Evolutionary conservation across 2,329 filamentous ascomycete species (phyloP).

Genomic region (Diaporthe sp.): DNA sequence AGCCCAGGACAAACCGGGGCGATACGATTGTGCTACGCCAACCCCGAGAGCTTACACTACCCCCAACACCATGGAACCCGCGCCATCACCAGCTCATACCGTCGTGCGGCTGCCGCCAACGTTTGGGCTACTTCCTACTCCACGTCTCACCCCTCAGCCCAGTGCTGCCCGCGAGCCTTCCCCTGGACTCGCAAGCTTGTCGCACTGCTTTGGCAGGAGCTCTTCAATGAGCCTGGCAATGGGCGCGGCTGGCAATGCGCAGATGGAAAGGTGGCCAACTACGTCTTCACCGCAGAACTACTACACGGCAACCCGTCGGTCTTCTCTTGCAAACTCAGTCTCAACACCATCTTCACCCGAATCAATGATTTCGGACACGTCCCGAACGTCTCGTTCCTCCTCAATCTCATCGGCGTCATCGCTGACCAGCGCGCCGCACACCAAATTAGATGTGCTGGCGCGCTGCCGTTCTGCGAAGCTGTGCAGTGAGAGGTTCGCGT

Average conservation of each 20-base stretch:
- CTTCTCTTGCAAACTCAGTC: slow-evolving; percentile 74
- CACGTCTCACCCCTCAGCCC: slow-evolving; percentile 69
- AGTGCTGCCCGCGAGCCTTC: slow-evolving; percentile 72
- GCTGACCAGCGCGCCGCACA: slow-evolving; percentile 71
- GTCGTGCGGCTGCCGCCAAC: slow-evolving; percentile 65
- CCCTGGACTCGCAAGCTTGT: slow-evolving; percentile 48
- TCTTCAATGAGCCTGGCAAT: slow-evolving; percentile 74
- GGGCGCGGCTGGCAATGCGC: slow-evolving; percentile 65
- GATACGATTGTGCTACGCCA: slow-evolving; percentile 49
- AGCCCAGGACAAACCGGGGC: slow-evolving; percentile 49
- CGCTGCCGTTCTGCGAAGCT: slow-evolving; percentile 74
- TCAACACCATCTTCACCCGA: slow-evolving; percentile 76
- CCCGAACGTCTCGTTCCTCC: slow-evolving; percentile 73
- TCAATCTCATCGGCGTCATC: slow-evolving; percentile 75
- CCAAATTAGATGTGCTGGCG: slow-evolving; percentile 73
- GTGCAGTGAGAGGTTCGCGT: slow-evolving; percentile 67
- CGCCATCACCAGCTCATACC: slow-evolving; percentile 58
- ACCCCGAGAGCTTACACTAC: slow-evolving; percentile 58
- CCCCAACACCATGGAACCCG: slow-evolving; percentile 66
- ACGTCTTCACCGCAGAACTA: slow-evolving; percentile 68
- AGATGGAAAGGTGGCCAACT: slow-evolving; percentile 67
- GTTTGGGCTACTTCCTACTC: slow-evolving; percentile 70
- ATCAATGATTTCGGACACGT: slow-evolving; percentile 76
- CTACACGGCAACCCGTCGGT: slow-evolving; percentile 64
- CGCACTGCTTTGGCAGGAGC: slow-evolving; percentile 63